Evolutionary conservation across 805 yeast species (phyloP).

Genomic region (Metschnikowia picachoensis): DNA sequence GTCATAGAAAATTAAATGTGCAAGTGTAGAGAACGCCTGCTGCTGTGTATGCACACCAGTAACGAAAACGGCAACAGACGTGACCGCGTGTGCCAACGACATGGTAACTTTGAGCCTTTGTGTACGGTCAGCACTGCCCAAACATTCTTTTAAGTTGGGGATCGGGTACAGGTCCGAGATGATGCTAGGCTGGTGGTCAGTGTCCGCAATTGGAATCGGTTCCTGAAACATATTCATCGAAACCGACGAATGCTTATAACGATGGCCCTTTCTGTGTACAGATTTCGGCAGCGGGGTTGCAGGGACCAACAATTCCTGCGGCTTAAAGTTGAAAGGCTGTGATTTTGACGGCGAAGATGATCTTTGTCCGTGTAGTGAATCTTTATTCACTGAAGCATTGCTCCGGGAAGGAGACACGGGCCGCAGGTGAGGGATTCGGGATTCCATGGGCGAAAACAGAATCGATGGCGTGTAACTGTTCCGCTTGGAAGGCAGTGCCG

Average conservation of each 20-base stretch:
- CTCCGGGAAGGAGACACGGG: slow-evolving; percentile 26
- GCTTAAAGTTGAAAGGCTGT: slow-evolving; percentile 64
- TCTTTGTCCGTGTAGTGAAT: slow-evolving; percentile 12
- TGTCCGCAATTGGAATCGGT: slow-evolving; percentile 51
- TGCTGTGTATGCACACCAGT: slow-evolving; percentile 57
- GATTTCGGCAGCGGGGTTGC: slow-evolving; percentile 35
- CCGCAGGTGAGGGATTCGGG: slow-evolving; percentile 24
- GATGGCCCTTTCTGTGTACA: slow-evolving; percentile 86
- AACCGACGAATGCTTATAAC: slow-evolving; percentile 93
- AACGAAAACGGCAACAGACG: slow-evolving; percentile 54
- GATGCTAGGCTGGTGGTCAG: slow-evolving; percentile 54
- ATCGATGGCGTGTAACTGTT: slow-evolving; percentile 11
- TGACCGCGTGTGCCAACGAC: slow-evolving; percentile 52
- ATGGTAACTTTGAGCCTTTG: slow-evolving; percentile 60
- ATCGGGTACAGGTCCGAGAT: slow-evolving; percentile 66
- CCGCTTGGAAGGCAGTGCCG: slow-evolving; percentile 17
- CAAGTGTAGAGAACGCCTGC: slow-evolving; percentile 65
- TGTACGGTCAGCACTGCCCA: slow-evolving; percentile 50
- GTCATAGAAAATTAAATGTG: slow-evolving; percentile 87
- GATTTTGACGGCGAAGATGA: slow-evolving; percentile 13
- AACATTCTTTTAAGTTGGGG: slow-evolving; percentile 64
- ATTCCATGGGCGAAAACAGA: slow-evolving; percentile 24
- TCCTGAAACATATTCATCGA: slow-evolving; percentile 95
- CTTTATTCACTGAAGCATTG: slow-evolving; percentile 26
- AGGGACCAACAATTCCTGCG: slow-evolving; percentile 37